Conservation (phyloP, 2,329 filamentous ascomycete genomes). For the Hypoxylon sp. region DNA sequence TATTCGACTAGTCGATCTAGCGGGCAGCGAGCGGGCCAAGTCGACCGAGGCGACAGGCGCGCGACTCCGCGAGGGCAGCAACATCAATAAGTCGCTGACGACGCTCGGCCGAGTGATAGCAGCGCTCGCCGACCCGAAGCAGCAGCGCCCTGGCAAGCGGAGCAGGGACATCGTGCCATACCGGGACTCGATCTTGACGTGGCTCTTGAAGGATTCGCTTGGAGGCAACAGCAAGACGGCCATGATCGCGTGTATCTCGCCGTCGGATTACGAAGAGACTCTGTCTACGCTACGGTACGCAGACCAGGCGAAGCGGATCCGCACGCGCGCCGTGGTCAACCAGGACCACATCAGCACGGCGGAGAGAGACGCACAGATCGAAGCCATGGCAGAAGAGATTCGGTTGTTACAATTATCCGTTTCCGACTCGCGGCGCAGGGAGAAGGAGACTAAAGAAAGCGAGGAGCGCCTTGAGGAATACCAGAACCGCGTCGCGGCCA, state of each 20-base stretch:
- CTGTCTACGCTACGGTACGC: conserved; percentile 96
- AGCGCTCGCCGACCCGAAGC: conserved; percentile 80
- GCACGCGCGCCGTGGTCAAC: conserved; percentile 93
- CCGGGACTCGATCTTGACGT: conserved; percentile 84
- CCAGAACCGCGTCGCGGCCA: conserved; percentile 86
- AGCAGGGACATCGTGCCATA: conserved; percentile 82
- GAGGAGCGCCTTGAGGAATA: conserved; percentile 94
- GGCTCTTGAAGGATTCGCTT: conserved; percentile 95
- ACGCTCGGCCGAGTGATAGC: conserved; percentile 96
- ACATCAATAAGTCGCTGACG: conserved; percentile 99
- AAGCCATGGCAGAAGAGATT: conserved; percentile 95
- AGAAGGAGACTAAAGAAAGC: conserved; percentile 79
- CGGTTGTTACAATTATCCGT: conserved; percentile 83
- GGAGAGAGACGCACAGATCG: conserved; percentile 93
- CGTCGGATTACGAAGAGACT: conserved; percentile 96
- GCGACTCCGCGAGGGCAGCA: conserved; percentile 91
- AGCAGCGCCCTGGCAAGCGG: conserved; percentile 65
- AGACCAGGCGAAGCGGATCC: conserved; percentile 97
- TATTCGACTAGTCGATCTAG: conserved; percentile 94
- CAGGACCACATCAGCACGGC: conserved; percentile 93
- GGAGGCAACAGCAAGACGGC: conserved; percentile 98
- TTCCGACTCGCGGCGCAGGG: conserved; percentile 73
- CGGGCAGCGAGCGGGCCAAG: conserved; percentile 94
- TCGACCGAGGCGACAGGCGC: conserved; percentile 94
- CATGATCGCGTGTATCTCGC: conserved; percentile 98